phyloP scores from a whole-genome alignment of 192 early-diverging fungal species.

The Linnemannia exigua region DNA sequence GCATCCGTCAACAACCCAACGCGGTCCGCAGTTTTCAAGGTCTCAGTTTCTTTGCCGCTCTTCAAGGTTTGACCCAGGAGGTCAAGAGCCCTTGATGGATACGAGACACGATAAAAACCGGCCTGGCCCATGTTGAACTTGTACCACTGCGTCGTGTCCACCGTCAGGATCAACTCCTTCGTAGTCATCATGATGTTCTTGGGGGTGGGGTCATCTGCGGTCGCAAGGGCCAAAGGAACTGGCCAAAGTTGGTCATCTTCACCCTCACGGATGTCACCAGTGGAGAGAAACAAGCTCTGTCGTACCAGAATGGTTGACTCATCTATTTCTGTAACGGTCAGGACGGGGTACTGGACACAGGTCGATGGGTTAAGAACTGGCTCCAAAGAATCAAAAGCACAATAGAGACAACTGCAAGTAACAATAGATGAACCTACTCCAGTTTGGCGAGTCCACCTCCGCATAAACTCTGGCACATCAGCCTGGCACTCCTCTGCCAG shows the following conservation, averaged over 20 bases:
- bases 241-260: slow-evolving; percentile 90
- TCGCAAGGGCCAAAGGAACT: slow-evolving; percentile 65
- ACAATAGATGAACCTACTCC: slow-evolving; percentile 71
- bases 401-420: too few species aligned
- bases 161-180: slow-evolving; percentile 61
- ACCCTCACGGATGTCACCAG: slow-evolving; percentile 82
- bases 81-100: slow-evolving; percentile 66
- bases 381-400: neutral
- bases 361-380: neutral
- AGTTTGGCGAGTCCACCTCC: slow-evolving; percentile 85
- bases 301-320: slow-evolving; percentile 59
- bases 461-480: slow-evolving; percentile 79
- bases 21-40: slow-evolving; percentile 70
- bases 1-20: slow-evolving; percentile 89
- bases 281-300: slow-evolving; percentile 88
- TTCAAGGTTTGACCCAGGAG: slow-evolving; percentile 68
- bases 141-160: slow-evolving; percentile 74
- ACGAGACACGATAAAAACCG: slow-evolving; percentile 91
- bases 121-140: slow-evolving; percentile 90
- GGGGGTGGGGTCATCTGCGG: slow-evolving; percentile 64
- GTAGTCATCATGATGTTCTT: slow-evolving; percentile 64
- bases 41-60: slow-evolving; percentile 62
- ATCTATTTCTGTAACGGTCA: slow-evolving; percentile 47
- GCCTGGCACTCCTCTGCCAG: slow-evolving; percentile 71
- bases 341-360: slow-evolving; percentile 30